Conservation (phyloP, 208 protist species). For the Leishmania tarentolae region DNA sequence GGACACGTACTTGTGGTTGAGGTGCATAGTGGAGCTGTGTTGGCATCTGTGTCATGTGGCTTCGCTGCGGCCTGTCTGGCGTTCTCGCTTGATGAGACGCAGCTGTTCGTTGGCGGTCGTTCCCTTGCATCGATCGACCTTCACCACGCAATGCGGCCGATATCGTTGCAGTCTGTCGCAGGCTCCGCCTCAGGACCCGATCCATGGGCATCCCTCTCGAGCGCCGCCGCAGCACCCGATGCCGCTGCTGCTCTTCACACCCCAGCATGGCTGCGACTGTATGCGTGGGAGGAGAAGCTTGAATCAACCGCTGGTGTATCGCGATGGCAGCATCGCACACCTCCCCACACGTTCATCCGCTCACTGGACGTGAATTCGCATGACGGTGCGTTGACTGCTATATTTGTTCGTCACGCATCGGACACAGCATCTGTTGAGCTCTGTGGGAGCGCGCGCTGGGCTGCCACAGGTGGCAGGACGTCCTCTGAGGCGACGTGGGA, state of each 20-base stretch:
- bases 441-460: slow-evolving; percentile 23
- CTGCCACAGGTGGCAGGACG: background rate
- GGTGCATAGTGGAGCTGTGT: slow-evolving; percentile 16
- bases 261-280: slow-evolving; percentile 17
- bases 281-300: slow-evolving; percentile 15
- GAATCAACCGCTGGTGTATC: background rate
- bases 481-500: slow-evolving; percentile 12
- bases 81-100: slow-evolving; percentile 68
- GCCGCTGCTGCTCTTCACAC: background rate
- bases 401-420: slow-evolving; percentile 2
- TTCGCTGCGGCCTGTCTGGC: slow-evolving; percentile 54
- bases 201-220: background rate
- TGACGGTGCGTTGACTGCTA: slow-evolving; percentile 22
- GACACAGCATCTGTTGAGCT: background rate
- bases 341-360: slow-evolving; percentile 1
- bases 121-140: slow-evolving; percentile 55
- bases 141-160: slow-evolving; percentile 31
- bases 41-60: slow-evolving; percentile 42
- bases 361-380: slow-evolving; percentile 3
- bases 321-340: background rate
- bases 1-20: slow-evolving; percentile 48
- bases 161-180: slow-evolving; percentile 4
- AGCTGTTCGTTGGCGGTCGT: slow-evolving; percentile 61
- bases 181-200: slow-evolving; percentile 4
- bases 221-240: background rate